Conservation (phyloP, 441 rosid genomes). For the Euphorbia neoarborescens region DNA sequence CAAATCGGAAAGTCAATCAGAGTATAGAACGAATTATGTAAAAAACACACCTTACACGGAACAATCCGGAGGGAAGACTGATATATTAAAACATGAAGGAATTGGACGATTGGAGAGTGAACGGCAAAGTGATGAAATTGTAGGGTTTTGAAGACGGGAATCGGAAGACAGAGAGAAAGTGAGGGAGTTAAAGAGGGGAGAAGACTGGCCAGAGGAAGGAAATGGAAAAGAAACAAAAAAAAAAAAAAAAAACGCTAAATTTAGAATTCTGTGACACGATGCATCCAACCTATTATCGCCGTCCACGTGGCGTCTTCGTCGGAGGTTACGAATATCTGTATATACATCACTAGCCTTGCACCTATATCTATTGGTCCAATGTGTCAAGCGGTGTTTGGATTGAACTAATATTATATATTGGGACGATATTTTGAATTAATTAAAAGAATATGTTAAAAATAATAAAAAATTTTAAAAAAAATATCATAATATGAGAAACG, state of each 20-base stretch:
- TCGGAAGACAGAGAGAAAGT: neutral
- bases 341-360: neutral
- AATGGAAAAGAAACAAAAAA: neutral
- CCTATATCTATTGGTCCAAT: too few species aligned
- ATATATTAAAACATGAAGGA: neutral
- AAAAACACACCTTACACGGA: neutral
- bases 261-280: neutral
- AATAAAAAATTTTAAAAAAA: too few species aligned
- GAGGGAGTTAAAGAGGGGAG: neutral
- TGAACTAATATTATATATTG: too few species aligned
- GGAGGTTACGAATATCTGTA: neutral
- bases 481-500: too few species aligned
- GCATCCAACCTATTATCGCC: neutral
- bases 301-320: conserved; percentile 13
- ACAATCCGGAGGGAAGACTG: neutral
- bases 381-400: too few species aligned
- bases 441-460: too few species aligned
- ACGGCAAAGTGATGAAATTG: neutral
- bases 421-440: too few species aligned
- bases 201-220: neutral
- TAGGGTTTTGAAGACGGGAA: neutral
- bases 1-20: neutral
- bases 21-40: neutral
- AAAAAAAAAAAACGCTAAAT: neutral
- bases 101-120: neutral